A percentile compares a stretch with the other conserved stretches of the same genome.
Evolutionary conservation across 2,329 filamentous ascomycete species (phyloP).

Genomic region (Rutstroemia sp.): DNA sequence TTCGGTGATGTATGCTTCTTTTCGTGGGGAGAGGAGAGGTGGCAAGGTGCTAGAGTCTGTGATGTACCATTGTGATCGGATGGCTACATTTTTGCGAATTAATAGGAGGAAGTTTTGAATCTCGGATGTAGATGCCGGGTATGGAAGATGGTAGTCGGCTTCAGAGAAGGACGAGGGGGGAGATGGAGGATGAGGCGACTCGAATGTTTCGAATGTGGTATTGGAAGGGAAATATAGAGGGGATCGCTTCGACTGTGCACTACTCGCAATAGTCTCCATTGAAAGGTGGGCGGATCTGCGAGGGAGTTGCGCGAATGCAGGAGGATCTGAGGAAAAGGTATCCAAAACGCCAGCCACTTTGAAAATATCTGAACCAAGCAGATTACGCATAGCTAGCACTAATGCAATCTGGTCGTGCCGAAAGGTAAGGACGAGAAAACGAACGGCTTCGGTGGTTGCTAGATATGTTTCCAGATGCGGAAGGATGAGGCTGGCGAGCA

Average conservation of each 20-base stretch:
- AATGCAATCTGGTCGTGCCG: slow-evolving; percentile 48
- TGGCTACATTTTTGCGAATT: slow-evolving; percentile 42
- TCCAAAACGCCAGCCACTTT: slow-evolving; percentile 50
- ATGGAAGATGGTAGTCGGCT: slow-evolving; percentile 50
- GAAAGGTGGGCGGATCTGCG: slow-evolving; percentile 12
- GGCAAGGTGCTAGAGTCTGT: slow-evolving; percentile 30
- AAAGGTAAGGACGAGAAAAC: slow-evolving; percentile 53
- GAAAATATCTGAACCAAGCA: slow-evolving; percentile 48
- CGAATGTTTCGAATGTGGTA: neutral
- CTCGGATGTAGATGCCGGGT: slow-evolving; percentile 45
- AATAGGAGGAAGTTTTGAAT: slow-evolving; percentile 46
- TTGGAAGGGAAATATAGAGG: neutral
- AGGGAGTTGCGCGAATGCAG: slow-evolving; percentile 13
- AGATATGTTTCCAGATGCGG: slow-evolving; percentile 55
- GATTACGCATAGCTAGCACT: slow-evolving; percentile 48
- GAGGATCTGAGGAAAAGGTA: slow-evolving; percentile 22
- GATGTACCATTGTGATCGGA: slow-evolving; percentile 40
- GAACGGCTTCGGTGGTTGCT: slow-evolving; percentile 42
- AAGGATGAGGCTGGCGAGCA: slow-evolving; percentile 50
- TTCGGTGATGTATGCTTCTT: neutral
- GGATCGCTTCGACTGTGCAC: neutral
- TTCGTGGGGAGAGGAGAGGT: neutral
- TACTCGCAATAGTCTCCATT: slow-evolving; percentile 11
- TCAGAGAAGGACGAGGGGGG: slow-evolving; percentile 31
- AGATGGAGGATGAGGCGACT: neutral